These are phyloP conservation scores for Fraxinus angustifolia DNA, from an alignment of 305 asterid genomes.

Conservation along the genomic window DNA sequence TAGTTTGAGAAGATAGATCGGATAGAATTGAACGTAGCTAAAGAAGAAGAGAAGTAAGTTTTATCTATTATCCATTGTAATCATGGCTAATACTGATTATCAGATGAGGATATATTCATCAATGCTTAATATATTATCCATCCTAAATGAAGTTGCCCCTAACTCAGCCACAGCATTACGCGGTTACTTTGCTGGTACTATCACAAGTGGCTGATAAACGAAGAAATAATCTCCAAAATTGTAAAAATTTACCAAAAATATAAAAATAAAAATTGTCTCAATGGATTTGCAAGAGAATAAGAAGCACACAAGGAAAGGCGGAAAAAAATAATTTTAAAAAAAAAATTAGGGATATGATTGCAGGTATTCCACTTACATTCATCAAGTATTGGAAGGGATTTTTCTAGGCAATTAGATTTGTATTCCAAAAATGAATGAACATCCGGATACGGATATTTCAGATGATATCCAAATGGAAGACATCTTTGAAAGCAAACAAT, in stretches of 20 bases:
- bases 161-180: neutral
- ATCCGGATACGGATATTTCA: constrained; percentile 42
- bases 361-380: neutral
- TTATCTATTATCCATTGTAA: neutral
- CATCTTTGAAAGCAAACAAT: constrained; percentile 52
- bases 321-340: too few relatives aligned
- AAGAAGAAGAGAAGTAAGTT: neutral
- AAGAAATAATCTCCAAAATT: neutral
- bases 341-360: neutral
- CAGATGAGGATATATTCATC: neutral
- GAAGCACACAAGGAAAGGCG: neutral
- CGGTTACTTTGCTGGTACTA: neutral
- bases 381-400: neutral
- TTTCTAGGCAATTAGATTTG: constrained; percentile 3
- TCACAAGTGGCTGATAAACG: neutral
- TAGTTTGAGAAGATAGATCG: neutral
- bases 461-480: constrained; percentile 34
- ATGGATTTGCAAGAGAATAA: neutral
- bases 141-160: neutral
- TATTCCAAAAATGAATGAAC: constrained; percentile 51
- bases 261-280: neutral
- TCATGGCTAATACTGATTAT: neutral
- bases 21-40: neutral
- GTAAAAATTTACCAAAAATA: neutral
- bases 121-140: neutral